Percentiles rank a stretch among this genome's conserved stretches.
Evolutionary conservation across 2,329 filamentous ascomycete genomes (phyloP).

Genomic region (Talaromyces sp.): DNA sequence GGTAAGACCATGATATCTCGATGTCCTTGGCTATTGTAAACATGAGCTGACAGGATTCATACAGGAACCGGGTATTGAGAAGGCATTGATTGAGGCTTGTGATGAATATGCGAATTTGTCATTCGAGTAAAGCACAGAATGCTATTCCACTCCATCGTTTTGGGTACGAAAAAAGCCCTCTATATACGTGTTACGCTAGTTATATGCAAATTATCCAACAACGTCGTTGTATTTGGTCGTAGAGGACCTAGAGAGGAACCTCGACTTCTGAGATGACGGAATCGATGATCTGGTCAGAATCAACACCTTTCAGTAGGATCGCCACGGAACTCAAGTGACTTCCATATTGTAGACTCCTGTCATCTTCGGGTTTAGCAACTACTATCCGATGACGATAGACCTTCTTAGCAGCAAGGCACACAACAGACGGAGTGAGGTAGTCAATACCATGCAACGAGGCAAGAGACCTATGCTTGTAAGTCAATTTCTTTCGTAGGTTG

Average conservation of each 20-base stretch:
- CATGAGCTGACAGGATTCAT: background rate
- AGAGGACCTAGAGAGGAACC: slow-evolving; percentile 48
- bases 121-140: background rate
- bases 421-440: slow-evolving; percentile 80
- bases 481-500: slow-evolving; percentile 2
- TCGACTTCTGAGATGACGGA: slow-evolving; percentile 59
- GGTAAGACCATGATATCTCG: background rate
- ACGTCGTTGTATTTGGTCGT: background rate
- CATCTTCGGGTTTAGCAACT: slow-evolving; percentile 66
- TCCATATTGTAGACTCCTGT: slow-evolving; percentile 91
- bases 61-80: slow-evolving; percentile 5
- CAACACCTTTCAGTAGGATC: slow-evolving; percentile 61
- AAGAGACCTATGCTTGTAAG: slow-evolving; percentile 57
- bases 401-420: slow-evolving; percentile 79
- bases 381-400: slow-evolving; percentile 82
- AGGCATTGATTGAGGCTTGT: slow-evolving; percentile 7
- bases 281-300: slow-evolving; percentile 57
- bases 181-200: background rate
- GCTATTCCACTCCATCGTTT: background rate
- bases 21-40: background rate
- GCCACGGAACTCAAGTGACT: slow-evolving; percentile 71
- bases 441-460: slow-evolving; percentile 77
- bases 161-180: background rate
- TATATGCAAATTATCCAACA: background rate
- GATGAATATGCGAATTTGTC: slow-evolving; percentile 2